Conservation (phyloP, 176 grass and related monocot genomes). For the Eleusine coracana region DNA sequence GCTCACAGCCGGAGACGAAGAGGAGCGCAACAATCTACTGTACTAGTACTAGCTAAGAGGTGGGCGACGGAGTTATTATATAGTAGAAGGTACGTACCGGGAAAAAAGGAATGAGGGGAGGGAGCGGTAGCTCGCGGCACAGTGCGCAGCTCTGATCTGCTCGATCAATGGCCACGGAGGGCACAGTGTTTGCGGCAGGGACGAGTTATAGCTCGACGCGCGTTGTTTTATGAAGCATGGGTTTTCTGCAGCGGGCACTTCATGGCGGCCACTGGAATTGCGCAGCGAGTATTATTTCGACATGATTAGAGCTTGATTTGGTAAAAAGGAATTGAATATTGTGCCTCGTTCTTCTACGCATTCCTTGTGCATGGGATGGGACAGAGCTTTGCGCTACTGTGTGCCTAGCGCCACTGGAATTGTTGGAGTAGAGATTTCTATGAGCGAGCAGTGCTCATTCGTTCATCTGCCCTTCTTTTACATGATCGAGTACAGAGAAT, state of each 20-base stretch:
- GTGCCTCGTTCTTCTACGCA: not conserved
- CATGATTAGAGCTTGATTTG: slow-evolving; percentile 9
- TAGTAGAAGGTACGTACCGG: not conserved
- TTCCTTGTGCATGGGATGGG: not conserved
- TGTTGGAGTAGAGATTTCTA: too few relatives aligned
- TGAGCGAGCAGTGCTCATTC: too few relatives aligned
- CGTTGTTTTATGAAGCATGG: not conserved
- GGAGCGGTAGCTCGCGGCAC: not conserved
- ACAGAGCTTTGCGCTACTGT: not conserved
- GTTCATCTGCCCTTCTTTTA: too few relatives aligned
- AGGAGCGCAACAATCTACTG: not conserved
- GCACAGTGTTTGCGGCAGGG: not conserved
- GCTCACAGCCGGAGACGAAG: not conserved
- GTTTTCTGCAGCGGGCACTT: not conserved
- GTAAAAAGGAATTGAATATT: not conserved
- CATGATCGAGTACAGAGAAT: too few relatives aligned
- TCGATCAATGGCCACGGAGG: not conserved
- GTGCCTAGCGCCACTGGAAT: too few relatives aligned
- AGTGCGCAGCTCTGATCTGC: not conserved
- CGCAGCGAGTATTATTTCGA: not conserved
- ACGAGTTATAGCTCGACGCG: not conserved
- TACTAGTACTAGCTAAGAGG: too few relatives aligned
- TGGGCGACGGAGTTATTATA: too few relatives aligned
- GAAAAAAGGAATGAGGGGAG: not conserved
- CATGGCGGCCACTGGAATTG: not conserved